A percentile compares a stretch with the other conserved stretches of the same genome.
Evolutionary conservation across 768 basidiomycete genomes (phyloP).

Genomic region (Mycena rosella): DNA sequence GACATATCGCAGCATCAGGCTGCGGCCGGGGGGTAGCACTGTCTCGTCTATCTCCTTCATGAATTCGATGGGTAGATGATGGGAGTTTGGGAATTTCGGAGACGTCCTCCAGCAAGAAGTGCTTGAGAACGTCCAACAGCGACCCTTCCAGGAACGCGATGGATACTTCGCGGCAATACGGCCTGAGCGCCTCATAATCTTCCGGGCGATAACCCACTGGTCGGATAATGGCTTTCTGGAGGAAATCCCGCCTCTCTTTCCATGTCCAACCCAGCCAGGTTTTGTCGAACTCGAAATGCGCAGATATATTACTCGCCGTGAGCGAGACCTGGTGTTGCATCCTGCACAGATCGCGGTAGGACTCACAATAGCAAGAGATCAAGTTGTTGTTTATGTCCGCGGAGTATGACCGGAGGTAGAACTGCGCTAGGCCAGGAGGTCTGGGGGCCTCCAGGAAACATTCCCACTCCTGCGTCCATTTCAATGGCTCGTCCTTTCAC

Average conservation of each 20-base stretch:
- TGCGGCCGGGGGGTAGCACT: background rate
- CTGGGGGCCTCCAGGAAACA: background rate
- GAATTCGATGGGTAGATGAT: slow-evolving; percentile 9
- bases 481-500: background rate
- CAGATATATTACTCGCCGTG: background rate
- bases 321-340: background rate
- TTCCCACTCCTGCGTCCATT: slow-evolving; percentile 5
- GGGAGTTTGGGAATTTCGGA: background rate
- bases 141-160: background rate
- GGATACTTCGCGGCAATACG: slow-evolving; percentile 9
- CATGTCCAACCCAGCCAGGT: background rate
- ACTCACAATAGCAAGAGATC: background rate
- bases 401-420: background rate
- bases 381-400: background rate
- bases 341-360: slow-evolving; percentile 5
- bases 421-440: background rate
- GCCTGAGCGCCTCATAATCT: background rate
- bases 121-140: background rate
- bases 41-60: background rate
- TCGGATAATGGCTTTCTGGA: background rate
- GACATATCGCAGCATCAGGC: slow-evolving; percentile 1
- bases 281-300: background rate
- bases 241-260: background rate
- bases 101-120: slow-evolving; percentile 1
- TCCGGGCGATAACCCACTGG: background rate